These are phyloP conservation scores for Russula olivacea DNA, from an alignment of 768 basidiomycete species.

Conservation along the genomic window DNA sequence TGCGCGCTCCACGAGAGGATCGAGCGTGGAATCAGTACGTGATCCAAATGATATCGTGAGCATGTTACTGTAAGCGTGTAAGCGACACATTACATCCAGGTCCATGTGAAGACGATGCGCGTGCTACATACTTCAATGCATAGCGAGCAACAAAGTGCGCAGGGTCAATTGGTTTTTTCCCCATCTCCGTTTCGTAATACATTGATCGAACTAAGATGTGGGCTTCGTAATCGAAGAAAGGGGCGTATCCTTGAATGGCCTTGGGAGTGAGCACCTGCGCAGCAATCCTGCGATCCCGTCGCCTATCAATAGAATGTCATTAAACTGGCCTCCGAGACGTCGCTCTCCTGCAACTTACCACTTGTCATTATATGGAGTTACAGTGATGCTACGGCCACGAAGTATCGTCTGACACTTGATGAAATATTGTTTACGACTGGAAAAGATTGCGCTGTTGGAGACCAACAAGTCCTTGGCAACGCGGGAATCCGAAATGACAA, in stretches of 20 bases:
- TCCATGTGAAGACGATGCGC: neutral
- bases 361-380: slow-evolving; percentile 39
- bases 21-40: slow-evolving; percentile 37
- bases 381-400: slow-evolving; percentile 40
- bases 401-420: slow-evolving; percentile 44
- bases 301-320: slow-evolving; percentile 28
- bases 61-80: slow-evolving; percentile 44
- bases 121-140: slow-evolving; percentile 26
- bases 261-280: slow-evolving; percentile 31
- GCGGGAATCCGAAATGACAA: slow-evolving; percentile 41
- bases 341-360: slow-evolving; percentile 31
- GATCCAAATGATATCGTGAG: slow-evolving; percentile 40
- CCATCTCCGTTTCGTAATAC: slow-evolving; percentile 33
- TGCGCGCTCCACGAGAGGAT: slow-evolving; percentile 37
- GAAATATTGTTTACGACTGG: slow-evolving; percentile 42
- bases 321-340: neutral
- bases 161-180: slow-evolving; percentile 36
- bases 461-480: slow-evolving; percentile 43
- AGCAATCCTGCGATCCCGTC: slow-evolving; percentile 41
- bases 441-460: slow-evolving; percentile 43
- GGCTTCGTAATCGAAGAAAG: slow-evolving; percentile 38
- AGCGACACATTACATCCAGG: slow-evolving; percentile 1
- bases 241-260: slow-evolving; percentile 36
- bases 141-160: slow-evolving; percentile 38
- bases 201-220: slow-evolving; percentile 36